phyloP scores from a whole-genome alignment of 257 asterid genomes.

The Fraxinus excelsior region DNA sequence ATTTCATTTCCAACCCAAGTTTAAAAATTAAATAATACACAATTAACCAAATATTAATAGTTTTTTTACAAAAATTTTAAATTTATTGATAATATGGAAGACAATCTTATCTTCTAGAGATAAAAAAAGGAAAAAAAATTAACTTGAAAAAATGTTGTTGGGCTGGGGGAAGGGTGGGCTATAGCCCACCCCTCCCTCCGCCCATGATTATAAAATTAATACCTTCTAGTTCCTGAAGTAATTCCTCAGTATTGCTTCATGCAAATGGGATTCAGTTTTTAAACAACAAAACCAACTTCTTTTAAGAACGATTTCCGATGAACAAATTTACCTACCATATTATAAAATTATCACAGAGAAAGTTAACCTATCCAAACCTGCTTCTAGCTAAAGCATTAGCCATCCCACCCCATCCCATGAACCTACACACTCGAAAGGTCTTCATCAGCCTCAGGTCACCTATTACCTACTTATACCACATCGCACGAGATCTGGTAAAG shows the following conservation, averaged over 20 bases:
- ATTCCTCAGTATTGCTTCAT: slow-evolving; percentile 11
- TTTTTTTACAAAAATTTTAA: no score
- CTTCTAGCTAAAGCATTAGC: background rate
- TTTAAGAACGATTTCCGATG: background rate
- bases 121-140: no score
- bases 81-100: no score
- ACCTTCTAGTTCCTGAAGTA: slow-evolving; percentile 4
- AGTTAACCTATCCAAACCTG: background rate
- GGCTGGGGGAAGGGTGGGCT: no score
- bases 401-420: slow-evolving; percentile 5
- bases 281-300: background rate
- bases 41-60: no score
- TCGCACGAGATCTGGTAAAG: background rate
- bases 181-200: no score
- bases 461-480: background rate
- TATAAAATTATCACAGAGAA: background rate
- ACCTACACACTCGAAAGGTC: background rate
- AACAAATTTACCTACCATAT: slow-evolving; percentile 11
- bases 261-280: background rate
- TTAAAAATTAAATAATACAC: no score
- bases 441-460: slow-evolving; percentile 5
- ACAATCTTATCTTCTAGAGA: no score
- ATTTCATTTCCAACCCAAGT: no score
- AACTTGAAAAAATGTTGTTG: no score
- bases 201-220: background rate